phyloP scores from a whole-genome alignment of 352 stramenopile genomes.

The Pythium aphanidermatum region DNA sequence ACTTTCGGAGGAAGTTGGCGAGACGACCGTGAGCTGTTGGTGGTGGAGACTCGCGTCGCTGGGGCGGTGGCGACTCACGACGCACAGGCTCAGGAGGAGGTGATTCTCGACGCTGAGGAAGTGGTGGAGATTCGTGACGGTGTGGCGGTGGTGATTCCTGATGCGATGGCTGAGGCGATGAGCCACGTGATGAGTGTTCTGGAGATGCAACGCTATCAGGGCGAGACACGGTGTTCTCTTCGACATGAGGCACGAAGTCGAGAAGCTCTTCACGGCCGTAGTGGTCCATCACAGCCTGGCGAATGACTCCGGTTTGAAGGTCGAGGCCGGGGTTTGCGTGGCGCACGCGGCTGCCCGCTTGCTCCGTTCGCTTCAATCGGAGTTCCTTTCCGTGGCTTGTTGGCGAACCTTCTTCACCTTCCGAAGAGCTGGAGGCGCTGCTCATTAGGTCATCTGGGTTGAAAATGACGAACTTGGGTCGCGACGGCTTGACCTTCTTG shows the following conservation, averaged over 20 bases:
- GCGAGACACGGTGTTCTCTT: neutral
- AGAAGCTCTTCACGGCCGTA: conserved; percentile 23
- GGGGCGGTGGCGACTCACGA: conserved; percentile 4
- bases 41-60: neutral
- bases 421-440: conserved; percentile 9
- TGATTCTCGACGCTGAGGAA: conserved; percentile 3
- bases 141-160: neutral
- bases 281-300: conserved; percentile 19
- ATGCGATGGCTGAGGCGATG: neutral
- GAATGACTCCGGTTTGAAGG: conserved; percentile 16
- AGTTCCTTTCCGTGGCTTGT: conserved; percentile 13
- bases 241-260: conserved; percentile 18
- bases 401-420: conserved; percentile 9
- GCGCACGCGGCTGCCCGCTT: conserved; percentile 4
- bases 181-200: no score
- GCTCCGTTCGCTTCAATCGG: conserved; percentile 8
- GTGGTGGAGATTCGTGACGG: neutral
- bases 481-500: conserved; percentile 40
- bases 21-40: conserved; percentile 7
- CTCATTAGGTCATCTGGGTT: conserved; percentile 37
- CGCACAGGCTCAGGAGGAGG: conserved; percentile 1
- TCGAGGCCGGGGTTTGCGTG: conserved; percentile 13
- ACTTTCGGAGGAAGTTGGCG: conserved; percentile 19
- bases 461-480: conserved; percentile 48
- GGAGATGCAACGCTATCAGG: no score